Base-by-base conservation (phyloP, 2,329 filamentous ascomycete genomes). In the Geosmithia morbida region DNA sequence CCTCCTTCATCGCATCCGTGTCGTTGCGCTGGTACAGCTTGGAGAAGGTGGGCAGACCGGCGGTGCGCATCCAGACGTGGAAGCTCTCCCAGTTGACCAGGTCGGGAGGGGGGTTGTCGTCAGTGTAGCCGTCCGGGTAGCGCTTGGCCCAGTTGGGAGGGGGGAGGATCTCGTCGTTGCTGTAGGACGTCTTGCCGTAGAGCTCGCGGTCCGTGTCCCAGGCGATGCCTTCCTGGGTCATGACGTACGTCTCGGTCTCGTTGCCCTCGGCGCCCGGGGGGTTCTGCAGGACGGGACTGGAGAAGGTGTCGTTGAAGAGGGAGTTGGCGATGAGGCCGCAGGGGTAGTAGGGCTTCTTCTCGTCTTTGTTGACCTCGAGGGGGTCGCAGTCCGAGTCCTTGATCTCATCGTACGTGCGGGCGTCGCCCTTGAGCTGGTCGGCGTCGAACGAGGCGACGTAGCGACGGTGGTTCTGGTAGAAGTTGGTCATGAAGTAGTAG, bases 61-160 rank as follows among this genome's bases (percentile, higher is more conserved):
- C 92, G 2, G 94, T 94, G 56, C 92, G 81, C 92, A 98, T 98
- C 92, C 92, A 98, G 19, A 97, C 89, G 66, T 96, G 89, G 63
- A 98, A 94, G 42, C 81, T 79, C 62, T 95, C 85, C 66, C 87
- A 82, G 1, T 79, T 67, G 52, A 82, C 74, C 17, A 97, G 63
- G 55, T 92, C 66, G 0, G 88, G 87, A 19, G 87, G 80, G 2
- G 75, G 77, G 46, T 74, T 72, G 1, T 75, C 66, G 0, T 69
- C 62, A 2, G 75, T 81, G 33, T 95, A 95, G 51, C 75, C 77
- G 39, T 82, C 61, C 7, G 81, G 82, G 54, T 83, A 95, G 49
- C 78, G 75, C 13, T 72, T 58, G 17, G 67, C 61, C 92, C 92
- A 98, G 63, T 96, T 94, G 3, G 85, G 88, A 1, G 92, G 92